Conservation (phyloP, 2,329 filamentous ascomycete genomes). For the Gnomoniopsis smithogilvyi region DNA sequence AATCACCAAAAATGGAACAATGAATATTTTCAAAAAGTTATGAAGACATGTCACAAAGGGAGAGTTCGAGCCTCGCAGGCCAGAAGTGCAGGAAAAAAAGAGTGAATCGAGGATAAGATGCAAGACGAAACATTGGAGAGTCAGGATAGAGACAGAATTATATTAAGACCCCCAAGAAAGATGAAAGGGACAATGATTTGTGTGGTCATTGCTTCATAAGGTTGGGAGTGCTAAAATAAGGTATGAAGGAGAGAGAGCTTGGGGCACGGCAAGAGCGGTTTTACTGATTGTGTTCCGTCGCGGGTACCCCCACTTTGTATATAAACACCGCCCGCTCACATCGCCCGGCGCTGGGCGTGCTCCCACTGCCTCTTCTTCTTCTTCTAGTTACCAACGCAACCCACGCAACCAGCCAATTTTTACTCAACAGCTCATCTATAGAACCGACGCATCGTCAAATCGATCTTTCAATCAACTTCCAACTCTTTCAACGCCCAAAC, state of each 20-base stretch:
- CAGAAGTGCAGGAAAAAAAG: not conserved
- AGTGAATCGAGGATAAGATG: not conserved
- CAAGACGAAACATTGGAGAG: not conserved
- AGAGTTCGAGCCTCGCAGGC: not conserved
- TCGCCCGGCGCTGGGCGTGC: too few species aligned
- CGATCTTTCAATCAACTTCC: constrained; percentile 14
- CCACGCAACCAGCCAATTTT: constrained; percentile 24
- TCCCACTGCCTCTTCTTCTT: constrained; percentile 33
- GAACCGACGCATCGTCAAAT: constrained; percentile 18
- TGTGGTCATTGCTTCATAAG: not conserved
- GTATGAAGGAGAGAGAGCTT: not conserved
- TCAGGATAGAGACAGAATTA: not conserved
- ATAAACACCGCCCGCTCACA: constrained; percentile 59
- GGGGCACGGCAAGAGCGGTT: not conserved
- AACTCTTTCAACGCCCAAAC: not conserved
- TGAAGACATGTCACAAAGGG: too few species aligned
- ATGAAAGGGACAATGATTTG: too few species aligned
- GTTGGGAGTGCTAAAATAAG: not conserved
- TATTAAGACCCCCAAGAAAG: not conserved
- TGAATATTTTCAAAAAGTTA: not conserved
- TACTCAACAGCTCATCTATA: constrained; percentile 18
- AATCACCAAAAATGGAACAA: too few species aligned
- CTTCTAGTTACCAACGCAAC: constrained; percentile 14
- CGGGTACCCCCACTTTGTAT: constrained; percentile 47
- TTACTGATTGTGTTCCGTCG: constrained; percentile 53